These are phyloP conservation scores for Trichocladium antarcticum DNA, from an alignment of 495 filamentous ascomycete species.

Conservation along the genomic window DNA sequence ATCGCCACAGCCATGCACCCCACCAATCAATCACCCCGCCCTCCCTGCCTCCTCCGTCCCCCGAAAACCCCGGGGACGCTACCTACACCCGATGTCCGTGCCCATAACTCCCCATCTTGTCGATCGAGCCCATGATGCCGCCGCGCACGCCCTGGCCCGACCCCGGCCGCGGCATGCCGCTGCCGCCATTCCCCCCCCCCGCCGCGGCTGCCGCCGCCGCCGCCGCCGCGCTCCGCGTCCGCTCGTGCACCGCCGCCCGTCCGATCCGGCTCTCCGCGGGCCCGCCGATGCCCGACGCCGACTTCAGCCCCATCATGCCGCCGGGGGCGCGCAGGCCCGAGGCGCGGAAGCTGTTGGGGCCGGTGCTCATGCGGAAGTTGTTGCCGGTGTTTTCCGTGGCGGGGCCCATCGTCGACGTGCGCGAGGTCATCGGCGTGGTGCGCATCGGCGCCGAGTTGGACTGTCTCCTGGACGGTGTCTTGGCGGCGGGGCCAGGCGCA, in stretches of 20 bases:
- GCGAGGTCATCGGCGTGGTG: background rate
- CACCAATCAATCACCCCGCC: background rate
- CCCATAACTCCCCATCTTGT: constrained; percentile 51
- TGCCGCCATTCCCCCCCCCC: constrained; percentile 3
- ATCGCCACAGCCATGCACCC: background rate
- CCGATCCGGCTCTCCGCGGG: constrained; percentile 38
- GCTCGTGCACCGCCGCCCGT: constrained; percentile 28
- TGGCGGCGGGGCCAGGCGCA: background rate
- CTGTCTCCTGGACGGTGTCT: constrained; percentile 8
- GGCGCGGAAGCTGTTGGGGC: constrained; percentile 17
- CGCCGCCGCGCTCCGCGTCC: constrained; percentile 30
- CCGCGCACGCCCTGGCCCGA: constrained; percentile 29
- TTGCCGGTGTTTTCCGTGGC: background rate
- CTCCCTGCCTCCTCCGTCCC: background rate
- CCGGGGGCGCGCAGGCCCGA: constrained; percentile 38
- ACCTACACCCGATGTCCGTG: background rate
- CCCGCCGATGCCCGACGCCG: background rate
- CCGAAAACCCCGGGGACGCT: background rate
- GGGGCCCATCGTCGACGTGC: background rate
- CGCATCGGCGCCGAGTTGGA: background rate
- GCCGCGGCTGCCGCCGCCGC: background rate
- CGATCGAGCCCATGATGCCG: constrained; percentile 61
- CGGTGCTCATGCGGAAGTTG: constrained; percentile 9
- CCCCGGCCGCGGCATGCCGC: constrained; percentile 34
- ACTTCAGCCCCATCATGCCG: background rate